These are phyloP conservation scores for Camelina neglecta DNA, from an alignment of 345 rosid species.

Conservation along the genomic window DNA sequence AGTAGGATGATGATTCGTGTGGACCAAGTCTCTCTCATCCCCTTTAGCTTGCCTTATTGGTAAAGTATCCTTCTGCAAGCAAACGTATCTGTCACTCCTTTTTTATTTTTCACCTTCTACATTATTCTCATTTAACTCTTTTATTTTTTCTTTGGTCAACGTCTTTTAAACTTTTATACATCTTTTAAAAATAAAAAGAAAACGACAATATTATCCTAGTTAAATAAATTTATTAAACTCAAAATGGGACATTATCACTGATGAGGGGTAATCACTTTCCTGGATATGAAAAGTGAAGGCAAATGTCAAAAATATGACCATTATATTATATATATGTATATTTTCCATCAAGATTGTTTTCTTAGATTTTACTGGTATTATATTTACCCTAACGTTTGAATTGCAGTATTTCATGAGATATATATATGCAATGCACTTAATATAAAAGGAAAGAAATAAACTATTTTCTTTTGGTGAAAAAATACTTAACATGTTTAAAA, in stretches of 20 bases:
- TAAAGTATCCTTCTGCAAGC: conserved; percentile 43
- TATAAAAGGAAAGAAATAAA: neutral
- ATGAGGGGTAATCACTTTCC: neutral
- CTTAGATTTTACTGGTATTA: too few relatives aligned
- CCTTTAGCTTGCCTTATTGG: conserved; percentile 52
- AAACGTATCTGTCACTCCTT: conserved; percentile 46
- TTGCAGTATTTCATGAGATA: neutral
- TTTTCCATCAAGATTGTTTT: neutral
- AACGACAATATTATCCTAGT: neutral
- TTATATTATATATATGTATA: neutral
- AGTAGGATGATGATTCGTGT: conserved; percentile 47
- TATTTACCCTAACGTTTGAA: neutral
- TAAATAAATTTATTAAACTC: neutral
- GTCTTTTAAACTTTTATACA: conserved; percentile 7
- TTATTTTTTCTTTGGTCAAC: neutral
- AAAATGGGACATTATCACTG: neutral
- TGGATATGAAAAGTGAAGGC: neutral
- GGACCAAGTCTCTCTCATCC: conserved; percentile 41
- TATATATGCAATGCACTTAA: conserved; percentile 9
- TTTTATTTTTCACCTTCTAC: conserved; percentile 18
- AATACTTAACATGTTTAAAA: neutral
- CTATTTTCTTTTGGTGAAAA: neutral
- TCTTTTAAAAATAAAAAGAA: too few relatives aligned
- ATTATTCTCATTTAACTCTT: neutral
- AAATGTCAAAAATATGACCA: neutral